Conservation (phyloP, 805 yeast species). For the Candida sithepensis region DNA sequence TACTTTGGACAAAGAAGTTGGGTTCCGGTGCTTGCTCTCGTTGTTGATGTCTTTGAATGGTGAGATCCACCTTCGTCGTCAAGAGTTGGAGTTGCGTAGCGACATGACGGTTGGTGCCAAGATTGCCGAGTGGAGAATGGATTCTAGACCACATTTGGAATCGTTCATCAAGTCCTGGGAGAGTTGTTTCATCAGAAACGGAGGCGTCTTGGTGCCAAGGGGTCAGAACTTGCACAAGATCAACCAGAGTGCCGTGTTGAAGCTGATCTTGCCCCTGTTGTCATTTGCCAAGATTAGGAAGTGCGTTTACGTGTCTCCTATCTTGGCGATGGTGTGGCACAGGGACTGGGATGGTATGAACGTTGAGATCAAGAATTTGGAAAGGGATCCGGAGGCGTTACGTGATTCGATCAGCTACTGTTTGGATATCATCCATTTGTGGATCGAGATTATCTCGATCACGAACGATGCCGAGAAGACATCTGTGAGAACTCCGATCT, state of each 20-base stretch:
- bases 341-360: conserved; percentile 73
- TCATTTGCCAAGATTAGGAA: conserved; percentile 66
- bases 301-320: conserved; percentile 57
- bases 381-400: conserved; percentile 57
- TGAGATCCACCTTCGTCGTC: conserved; percentile 51
- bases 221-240: conserved; percentile 47
- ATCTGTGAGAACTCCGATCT: conserved; percentile 70
- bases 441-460: conserved; percentile 71
- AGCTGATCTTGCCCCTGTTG: conserved; percentile 62
- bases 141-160: conserved; percentile 55
- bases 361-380: conserved; percentile 40
- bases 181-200: conserved; percentile 52
- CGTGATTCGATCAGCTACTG: conserved; percentile 60
- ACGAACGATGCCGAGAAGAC: conserved; percentile 63
- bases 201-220: conserved; percentile 57
- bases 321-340: conserved; percentile 55
- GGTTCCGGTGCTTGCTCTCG: conserved; percentile 49
- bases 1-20: conserved; percentile 36
- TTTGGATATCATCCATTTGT: conserved; percentile 56
- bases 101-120: conserved; percentile 37
- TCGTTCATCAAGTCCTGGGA: conserved; percentile 67
- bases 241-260: conserved; percentile 51
- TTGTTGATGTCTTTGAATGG: conserved; percentile 67
- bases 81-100: conserved; percentile 27
- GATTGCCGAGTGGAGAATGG: conserved; percentile 63